Base-by-base conservation (phyloP, 1,139 yeast species). In the Yamadazyma triangularis region DNA sequence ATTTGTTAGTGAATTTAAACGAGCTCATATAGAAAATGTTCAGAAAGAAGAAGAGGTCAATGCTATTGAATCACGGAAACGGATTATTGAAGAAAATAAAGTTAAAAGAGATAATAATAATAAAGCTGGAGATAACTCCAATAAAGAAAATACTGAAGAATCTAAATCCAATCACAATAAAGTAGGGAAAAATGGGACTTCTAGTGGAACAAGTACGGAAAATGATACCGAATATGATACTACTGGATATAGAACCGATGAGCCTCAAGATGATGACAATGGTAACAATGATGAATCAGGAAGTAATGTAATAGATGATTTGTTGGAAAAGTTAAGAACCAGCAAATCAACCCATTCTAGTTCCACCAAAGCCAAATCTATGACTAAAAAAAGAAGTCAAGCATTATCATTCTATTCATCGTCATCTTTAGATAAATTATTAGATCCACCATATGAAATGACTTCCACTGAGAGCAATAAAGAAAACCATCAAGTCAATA, bases 31-130 rank as follows among this genome's bases (percentile, higher is more conserved):
- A n/a, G 74, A 68, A 32, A 69, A 69, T 35, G 51, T 69, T 19
- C 73, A 67, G 44, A 51, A 59, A 33, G 75, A 69, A 45, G 75
- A 69, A 47, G 74, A 68, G 25, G 68, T 62, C 32, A 46, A 63
- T 26, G 56, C 60, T 1, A 60, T 64, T 26, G 70, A 64, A 29
- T 56, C 60, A 1, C 53, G 70, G 35, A 64, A 64, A 44, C 57
- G 47, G 38, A 43, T 53, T 32, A 48, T 61, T 26, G 69, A 64
- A 38, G 62, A 33, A 53, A 15, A 45, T 55, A 31, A 42, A 34
- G 36, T 32, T 4, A 40, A 29, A 7, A 27, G 32, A 15, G 35
- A 30, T 12, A 36, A 31, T 15, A 29, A 19, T 8, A 34, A 34
- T 4, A 42, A 38, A 8, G 44, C 37, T 11, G 41, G 39, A 19